Conservation (phyloP, 768 basidiomycete species). For the Russula olivacea region DNA sequence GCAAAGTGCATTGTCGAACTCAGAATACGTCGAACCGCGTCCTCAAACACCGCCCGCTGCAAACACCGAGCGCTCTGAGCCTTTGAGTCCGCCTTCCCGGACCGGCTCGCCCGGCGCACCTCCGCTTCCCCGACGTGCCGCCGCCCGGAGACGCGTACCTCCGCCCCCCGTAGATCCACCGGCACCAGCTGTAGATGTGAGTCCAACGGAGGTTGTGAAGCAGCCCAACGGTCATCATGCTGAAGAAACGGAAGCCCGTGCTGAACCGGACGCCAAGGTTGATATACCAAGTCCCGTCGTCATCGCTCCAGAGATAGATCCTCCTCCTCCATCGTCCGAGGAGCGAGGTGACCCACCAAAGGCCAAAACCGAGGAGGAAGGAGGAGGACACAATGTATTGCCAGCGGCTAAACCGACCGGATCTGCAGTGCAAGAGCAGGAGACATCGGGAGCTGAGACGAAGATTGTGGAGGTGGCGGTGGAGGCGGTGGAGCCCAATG, state of each 20-base stretch:
- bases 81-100: constrained; percentile 21
- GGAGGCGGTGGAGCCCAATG: not conserved
- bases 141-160: constrained; percentile 41
- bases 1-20: not conserved
- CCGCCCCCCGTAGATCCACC: constrained; percentile 1
- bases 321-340: not conserved
- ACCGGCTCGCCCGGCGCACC: constrained; percentile 42
- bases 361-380: not conserved
- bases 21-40: not conserved
- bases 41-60: not conserved
- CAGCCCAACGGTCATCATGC: constrained; percentile 13
- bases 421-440: not conserved
- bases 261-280: not conserved
- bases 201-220: not conserved
- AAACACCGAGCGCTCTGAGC: not conserved
- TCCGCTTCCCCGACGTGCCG: constrained; percentile 61
- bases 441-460: not conserved
- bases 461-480: not conserved
- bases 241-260: not conserved
- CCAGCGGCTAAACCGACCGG: not conserved
- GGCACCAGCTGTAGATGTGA: not conserved
- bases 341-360: not conserved
- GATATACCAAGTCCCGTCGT: not conserved
- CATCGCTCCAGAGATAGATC: not conserved
- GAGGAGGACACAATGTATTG: not conserved